phyloP scores from a whole-genome alignment of 352 stramenopile species.

The Vaucheria bursata region DNA sequence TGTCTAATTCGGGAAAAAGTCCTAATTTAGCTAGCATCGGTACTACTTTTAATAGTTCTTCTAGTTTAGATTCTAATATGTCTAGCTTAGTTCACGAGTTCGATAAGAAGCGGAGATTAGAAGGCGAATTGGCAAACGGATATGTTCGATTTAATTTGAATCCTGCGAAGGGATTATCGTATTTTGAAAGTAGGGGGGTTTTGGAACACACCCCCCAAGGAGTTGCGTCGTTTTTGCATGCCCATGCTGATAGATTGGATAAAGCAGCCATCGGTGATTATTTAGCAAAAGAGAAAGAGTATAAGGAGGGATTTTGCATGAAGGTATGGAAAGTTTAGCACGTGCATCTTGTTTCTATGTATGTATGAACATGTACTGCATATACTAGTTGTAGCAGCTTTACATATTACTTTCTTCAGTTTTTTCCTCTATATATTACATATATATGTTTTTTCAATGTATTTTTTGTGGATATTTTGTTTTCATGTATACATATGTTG shows the following conservation, averaged over 20 bases:
- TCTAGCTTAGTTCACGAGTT: constrained; percentile 54
- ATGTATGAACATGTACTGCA: too few species aligned
- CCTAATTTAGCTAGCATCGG: neutral
- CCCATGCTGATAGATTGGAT: constrained; percentile 77
- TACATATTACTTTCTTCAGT: too few species aligned
- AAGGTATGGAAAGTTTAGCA: too few species aligned
- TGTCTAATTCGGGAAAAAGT: neutral
- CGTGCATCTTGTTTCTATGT: too few species aligned
- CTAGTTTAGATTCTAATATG: neutral
- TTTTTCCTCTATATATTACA: too few species aligned
- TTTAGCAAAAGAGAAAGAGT: constrained; percentile 27
- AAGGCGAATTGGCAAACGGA: constrained; percentile 90
- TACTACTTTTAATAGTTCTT: neutral
- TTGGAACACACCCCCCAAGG: constrained; percentile 21
- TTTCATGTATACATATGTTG: neutral
- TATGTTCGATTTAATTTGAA: constrained; percentile 95
- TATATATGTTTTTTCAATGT: too few species aligned
- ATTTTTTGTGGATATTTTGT: too few species aligned
- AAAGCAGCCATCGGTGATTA: constrained; percentile 68
- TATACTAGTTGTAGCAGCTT: too few species aligned
- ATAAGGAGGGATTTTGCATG: constrained; percentile 30
- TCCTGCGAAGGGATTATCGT: constrained; percentile 46
- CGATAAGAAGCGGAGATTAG: constrained; percentile 85
- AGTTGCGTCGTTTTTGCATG: constrained; percentile 30
- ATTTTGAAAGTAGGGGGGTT: constrained; percentile 34